phyloP scores from a whole-genome alignment of 306 rosid species.

The Chamaecrista fasciculata region DNA sequence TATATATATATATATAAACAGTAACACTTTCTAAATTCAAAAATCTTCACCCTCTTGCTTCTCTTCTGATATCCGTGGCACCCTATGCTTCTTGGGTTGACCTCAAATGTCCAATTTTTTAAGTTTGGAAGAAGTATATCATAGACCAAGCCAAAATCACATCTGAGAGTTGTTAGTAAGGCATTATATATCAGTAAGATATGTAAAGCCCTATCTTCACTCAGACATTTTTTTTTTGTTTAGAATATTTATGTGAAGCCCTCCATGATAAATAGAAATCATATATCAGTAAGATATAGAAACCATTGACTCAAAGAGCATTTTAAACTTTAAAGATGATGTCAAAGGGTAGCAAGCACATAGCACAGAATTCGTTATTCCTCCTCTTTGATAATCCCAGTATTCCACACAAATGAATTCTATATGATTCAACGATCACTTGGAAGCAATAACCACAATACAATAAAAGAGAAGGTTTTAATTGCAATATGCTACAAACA shows the following conservation, averaged over 20 bases:
- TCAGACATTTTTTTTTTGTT: too few species aligned
- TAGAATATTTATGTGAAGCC: not conserved
- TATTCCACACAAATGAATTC: not conserved
- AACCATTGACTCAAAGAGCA: too few species aligned
- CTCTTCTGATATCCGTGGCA: not conserved
- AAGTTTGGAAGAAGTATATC: not conserved
- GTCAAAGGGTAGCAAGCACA: conserved; percentile 1
- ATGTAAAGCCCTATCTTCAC: too few species aligned
- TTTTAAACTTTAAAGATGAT: conserved; percentile 12
- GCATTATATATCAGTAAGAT: not conserved
- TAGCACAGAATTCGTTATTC: not conserved
- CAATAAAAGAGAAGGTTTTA: conserved; percentile 6
- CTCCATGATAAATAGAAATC: not conserved
- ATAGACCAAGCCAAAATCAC: not conserved
- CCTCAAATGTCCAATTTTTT: not conserved
- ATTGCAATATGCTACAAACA: conserved; percentile 17
- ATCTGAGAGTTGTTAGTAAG: not conserved
- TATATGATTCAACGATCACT: conserved; percentile 1
- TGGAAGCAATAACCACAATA: conserved; percentile 13
- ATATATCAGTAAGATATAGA: conserved; percentile 8
- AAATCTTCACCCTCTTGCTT: not conserved
- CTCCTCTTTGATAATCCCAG: not conserved
- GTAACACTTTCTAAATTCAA: not conserved
- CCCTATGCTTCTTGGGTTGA: not conserved
- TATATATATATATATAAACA: not conserved